Conservation (phyloP, 352 stramenopile species). For the Globisporangium rhizosaccharum region DNA sequence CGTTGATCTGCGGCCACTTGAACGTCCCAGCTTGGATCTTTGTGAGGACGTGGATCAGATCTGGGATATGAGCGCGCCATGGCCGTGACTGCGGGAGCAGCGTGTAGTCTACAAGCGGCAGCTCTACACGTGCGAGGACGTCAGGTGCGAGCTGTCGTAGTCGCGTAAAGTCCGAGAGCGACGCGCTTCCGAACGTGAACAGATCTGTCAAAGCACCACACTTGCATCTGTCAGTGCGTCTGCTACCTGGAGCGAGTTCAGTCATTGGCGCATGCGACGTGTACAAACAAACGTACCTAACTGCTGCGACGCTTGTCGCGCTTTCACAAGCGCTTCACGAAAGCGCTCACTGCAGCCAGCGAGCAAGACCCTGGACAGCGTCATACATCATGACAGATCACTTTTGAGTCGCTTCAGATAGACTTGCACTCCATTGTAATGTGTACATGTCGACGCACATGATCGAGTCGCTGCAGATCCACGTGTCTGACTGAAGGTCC, state of each 20-base stretch:
- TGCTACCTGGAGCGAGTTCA: too few species aligned
- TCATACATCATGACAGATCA: too few species aligned
- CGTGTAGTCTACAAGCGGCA: constrained; percentile 65
- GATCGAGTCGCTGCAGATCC: constrained; percentile 76
- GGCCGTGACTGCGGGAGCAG: constrained; percentile 40
- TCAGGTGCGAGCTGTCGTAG: constrained; percentile 38
- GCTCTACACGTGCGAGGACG: constrained; percentile 38
- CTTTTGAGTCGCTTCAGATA: not conserved
- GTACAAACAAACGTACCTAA: not conserved
- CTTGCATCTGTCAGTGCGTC: not conserved
- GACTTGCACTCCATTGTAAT: not conserved
- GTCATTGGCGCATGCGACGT: not conserved
- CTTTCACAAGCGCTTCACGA: constrained; percentile 38
- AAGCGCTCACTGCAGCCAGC: constrained; percentile 56
- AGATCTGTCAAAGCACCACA: constrained; percentile 32
- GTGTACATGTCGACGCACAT: constrained; percentile 30
- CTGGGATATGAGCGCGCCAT: constrained; percentile 38
- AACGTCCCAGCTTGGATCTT: constrained; percentile 50
- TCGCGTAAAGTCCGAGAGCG: constrained; percentile 60
- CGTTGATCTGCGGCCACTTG: constrained; percentile 46
- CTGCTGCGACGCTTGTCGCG: constrained; percentile 25
- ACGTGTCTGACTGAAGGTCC: constrained; percentile 46
- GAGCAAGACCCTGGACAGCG: constrained; percentile 39
- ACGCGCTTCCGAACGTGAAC: constrained; percentile 67
- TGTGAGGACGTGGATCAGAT: constrained; percentile 45